These are phyloP conservation scores for Aspergillus conjunctus DNA, from an alignment of 495 filamentous ascomycete species.

Conservation along the genomic window DNA sequence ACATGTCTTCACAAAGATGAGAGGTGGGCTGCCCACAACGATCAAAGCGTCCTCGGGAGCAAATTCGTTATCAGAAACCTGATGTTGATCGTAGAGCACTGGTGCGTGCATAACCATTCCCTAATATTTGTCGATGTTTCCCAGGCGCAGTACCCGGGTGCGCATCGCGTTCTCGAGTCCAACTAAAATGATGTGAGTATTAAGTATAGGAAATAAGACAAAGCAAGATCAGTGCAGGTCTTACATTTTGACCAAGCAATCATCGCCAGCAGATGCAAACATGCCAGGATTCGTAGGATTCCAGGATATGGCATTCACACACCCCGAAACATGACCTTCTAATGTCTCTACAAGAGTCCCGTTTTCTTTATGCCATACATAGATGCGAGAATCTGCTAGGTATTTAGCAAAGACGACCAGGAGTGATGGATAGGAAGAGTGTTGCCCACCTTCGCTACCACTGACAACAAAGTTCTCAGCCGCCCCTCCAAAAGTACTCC, in stretches of 20 bases:
- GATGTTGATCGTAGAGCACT: slow-evolving; percentile 50
- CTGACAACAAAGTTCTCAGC: slow-evolving; percentile 87
- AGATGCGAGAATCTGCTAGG: slow-evolving; percentile 68
- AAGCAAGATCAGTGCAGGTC: slow-evolving; percentile 1
- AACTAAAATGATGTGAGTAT: slow-evolving; percentile 38
- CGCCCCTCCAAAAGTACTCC: slow-evolving; percentile 84
- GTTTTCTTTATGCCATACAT: slow-evolving; percentile 88
- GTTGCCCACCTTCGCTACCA: slow-evolving; percentile 79
- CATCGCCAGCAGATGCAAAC: slow-evolving; percentile 92
- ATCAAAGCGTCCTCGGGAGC: slow-evolving; percentile 9
- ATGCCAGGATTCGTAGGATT: slow-evolving; percentile 79
- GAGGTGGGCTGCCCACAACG: slow-evolving; percentile 9
- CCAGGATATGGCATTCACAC: slow-evolving; percentile 92
- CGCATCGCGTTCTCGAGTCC: slow-evolving; percentile 42
- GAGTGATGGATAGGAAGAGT: not conserved
- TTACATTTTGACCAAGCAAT: slow-evolving; percentile 83
- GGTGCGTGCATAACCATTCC: slow-evolving; percentile 41
- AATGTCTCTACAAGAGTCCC: slow-evolving; percentile 73
- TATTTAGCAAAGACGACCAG: slow-evolving; percentile 22
- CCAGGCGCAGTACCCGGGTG: slow-evolving; percentile 24
- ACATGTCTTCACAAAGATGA: slow-evolving; percentile 21
- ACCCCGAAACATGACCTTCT: slow-evolving; percentile 70
- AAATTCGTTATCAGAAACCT: slow-evolving; percentile 26
- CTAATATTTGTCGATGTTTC: slow-evolving; percentile 32
- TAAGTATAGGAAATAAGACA: not conserved